These are phyloP conservation scores for Waltergamsia citrina DNA, from an alignment of 2,329 filamentous ascomycete species.

Conservation along the genomic window DNA sequence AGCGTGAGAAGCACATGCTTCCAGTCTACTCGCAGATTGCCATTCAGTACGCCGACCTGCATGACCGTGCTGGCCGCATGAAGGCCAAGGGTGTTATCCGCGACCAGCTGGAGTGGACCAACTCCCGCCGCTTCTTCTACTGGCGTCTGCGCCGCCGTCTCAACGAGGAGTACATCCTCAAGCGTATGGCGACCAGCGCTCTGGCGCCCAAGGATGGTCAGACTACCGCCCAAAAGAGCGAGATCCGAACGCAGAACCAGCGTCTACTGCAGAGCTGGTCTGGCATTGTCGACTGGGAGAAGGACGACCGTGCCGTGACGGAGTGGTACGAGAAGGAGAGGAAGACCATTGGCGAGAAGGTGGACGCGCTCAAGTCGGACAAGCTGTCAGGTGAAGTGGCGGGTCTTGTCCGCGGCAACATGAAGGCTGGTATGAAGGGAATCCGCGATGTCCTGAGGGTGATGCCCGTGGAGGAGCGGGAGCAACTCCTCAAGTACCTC, in stretches of 20 bases:
- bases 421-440: constrained; percentile 70
- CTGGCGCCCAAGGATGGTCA: constrained; percentile 16
- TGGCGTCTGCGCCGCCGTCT: constrained; percentile 95
- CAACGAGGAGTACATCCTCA: constrained; percentile 95
- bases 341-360: constrained; percentile 71
- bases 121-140: constrained; percentile 97
- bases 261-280: constrained; percentile 77
- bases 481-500: constrained; percentile 62
- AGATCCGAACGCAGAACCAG: constrained; percentile 57
- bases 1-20: constrained; percentile 79
- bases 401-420: constrained; percentile 33
- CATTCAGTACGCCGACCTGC: constrained; percentile 93
- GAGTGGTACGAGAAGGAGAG: constrained; percentile 96
- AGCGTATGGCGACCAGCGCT: constrained; percentile 59
- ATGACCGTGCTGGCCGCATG: constrained; percentile 96
- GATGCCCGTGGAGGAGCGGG: constrained; percentile 80
- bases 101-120: constrained; percentile 71
- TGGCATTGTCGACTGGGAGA: constrained; percentile 64
- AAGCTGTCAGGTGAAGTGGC: constrained; percentile 40
- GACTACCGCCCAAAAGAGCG: constrained; percentile 31
- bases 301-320: constrained; percentile 74
- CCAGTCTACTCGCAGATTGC: constrained; percentile 93
- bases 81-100: constrained; percentile 94
- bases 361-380: constrained; percentile 75
- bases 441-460: constrained; percentile 78